phyloP scores from a whole-genome alignment of 768 basidiomycete species.

The Podaxis rugospora region DNA sequence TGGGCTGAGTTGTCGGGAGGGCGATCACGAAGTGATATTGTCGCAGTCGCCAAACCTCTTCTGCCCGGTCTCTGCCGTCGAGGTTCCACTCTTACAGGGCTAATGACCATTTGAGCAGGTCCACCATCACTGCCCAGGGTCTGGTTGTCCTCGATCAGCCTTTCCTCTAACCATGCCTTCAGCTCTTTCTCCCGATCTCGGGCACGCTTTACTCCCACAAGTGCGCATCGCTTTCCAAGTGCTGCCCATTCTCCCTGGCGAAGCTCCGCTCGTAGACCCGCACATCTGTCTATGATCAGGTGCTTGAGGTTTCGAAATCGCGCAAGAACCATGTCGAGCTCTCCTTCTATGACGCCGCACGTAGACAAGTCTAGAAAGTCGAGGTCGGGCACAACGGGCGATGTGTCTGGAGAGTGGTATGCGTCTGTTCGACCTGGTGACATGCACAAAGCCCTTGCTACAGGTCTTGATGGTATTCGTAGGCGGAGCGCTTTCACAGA shows the following conservation, averaged over 20 bases:
- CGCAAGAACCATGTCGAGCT: constrained; percentile 51
- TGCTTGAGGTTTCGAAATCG: constrained; percentile 51
- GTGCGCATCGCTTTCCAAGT: constrained; percentile 58
- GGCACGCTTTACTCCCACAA: constrained; percentile 55
- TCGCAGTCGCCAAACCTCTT: constrained; percentile 60
- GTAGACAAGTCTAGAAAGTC: constrained; percentile 75
- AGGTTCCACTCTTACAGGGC: background rate
- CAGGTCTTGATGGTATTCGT: constrained; percentile 65
- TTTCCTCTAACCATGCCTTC: constrained; percentile 42
- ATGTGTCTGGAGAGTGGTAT: constrained; percentile 6
- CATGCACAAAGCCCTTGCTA: constrained; percentile 38
- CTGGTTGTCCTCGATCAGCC: constrained; percentile 13
- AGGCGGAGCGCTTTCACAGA: constrained; percentile 57
- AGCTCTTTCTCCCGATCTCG: constrained; percentile 65
- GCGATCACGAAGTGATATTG: constrained; percentile 51
- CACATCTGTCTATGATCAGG: constrained; percentile 69
- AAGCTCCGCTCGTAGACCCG: constrained; percentile 48
- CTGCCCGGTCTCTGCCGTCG: constrained; percentile 40
- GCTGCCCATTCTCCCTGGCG: constrained; percentile 54
- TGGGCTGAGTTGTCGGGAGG: constrained; percentile 7
- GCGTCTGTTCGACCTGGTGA: constrained; percentile 4
- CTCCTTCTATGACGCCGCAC: constrained; percentile 47
- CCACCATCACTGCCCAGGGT: constrained; percentile 9
- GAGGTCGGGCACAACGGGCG: constrained; percentile 38
- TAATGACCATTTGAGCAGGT: constrained; percentile 10